Base-by-base conservation (phyloP, 78 protist species). In the Cavenderia fasciculata region DNA sequence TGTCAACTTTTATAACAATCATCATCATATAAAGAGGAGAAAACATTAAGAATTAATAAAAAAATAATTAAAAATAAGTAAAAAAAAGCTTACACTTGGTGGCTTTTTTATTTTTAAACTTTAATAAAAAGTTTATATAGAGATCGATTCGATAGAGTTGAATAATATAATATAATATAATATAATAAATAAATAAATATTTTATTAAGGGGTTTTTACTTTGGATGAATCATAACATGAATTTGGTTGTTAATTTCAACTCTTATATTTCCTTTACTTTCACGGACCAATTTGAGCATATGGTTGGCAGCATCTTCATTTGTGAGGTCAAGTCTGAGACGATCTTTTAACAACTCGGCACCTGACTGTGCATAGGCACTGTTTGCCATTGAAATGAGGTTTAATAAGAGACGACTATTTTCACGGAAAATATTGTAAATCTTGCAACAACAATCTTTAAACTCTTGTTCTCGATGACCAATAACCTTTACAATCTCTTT, bases 201-300 rank as follows among this genome's bases (percentile, higher is more conserved):
- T n/a, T n/a, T n/a, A n/a, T n/a, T n/a, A n/a, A n/a, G n/a, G n/a
- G n/a, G n/a, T n/a, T n/a, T n/a, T n/a, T n/a, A n/a, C n/a, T n/a
- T n/a, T n/a, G 89, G 89, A 68, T 79, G 89, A 3, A 69, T 69
- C 66, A 82, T 54, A 0, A 82, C 66, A 41, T 82, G 90, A 18
- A 82, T 41, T 1, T 31, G 66, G 57, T 82, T 82, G 44, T 82
- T 82, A 12, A 82, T 21, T 57, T 82, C 90, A 44, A 69, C 63
- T n/a, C 90, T 29, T 21, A 56, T 40, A 57, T 82, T 82, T n/a
- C 18, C 6, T 68, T 82, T 82, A 7, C 69, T 33, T 6, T 61
- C 76, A 44, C 54, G 65, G 12, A 82, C 73, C 25, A 82, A 57
- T 11, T 56, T 34, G 5, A 63, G 25, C 29, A 82, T 68, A 43